Evolutionary conservation across 2,329 filamentous ascomycete genomes (phyloP), one percentile per base, ranked within the genome.

Genomic region (Colletotrichum spinosum): DNA sequence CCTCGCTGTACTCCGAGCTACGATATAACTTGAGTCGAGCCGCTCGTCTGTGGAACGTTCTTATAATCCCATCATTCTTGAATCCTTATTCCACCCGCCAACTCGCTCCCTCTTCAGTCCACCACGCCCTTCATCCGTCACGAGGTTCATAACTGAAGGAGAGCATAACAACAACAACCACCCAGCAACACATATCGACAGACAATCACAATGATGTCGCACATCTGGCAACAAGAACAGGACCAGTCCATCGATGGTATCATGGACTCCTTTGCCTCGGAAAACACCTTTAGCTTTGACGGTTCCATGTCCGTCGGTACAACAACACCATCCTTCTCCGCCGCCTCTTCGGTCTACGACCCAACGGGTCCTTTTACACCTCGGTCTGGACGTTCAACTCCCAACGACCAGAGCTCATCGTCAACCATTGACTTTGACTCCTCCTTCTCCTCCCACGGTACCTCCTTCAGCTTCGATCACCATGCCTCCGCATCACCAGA

Each of bases 331-430:
- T 57, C 38, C 60, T 67, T 67, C 53, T 69, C 61, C 52, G 73
- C 76, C 37, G 79, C 78, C 3, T 71, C 72, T 35, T 79, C 78
- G 38, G 69, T 72, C 55, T 82, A 80, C 75, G 80, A 80, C 45
- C 75, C 80, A 53, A 81, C 78, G 73, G 80, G 79, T 15, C 76
- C 80, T 34, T 82, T 78, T 65, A 83, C 81, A 45, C 81, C 81
- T 49, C 77, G 75, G 37, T 82, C 81, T 60, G 75, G 79, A 71
- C 77, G 80, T 60, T 82, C 81, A 49, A 79, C 79, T 15, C 79
- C 81, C 8, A 74, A 79, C 68, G 74, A 77, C 59, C 58, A 61
- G 41, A 50, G 46, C 39, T 55, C 49, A 8, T 55, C 49, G 38
- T 72, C 77, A 42, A 71, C 70, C 55, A 70, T 81, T 67, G 77